Evolutionary conservation across 2,329 filamentous ascomycete genomes (phyloP), one percentile per base, ranked within the genome.

Genomic region (Penicillium sp.): DNA sequence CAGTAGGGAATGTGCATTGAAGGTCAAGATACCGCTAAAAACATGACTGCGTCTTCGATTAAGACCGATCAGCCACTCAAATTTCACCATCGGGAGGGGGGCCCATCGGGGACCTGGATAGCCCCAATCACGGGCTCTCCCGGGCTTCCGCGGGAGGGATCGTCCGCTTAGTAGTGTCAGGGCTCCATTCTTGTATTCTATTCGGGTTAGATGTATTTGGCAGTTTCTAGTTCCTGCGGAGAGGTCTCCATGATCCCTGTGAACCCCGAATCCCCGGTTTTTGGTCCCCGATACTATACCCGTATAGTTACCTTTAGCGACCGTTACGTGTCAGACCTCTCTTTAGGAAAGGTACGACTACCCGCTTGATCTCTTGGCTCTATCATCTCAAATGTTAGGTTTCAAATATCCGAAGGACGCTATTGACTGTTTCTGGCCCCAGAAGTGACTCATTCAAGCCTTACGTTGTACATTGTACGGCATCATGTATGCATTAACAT

Each of bases 241-340:
- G 22, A 8, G 43, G 27, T 38, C 39, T 24, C 40, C 24, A 7
- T 44, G 14, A 36, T 27, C 39, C 40, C 51, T 34, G n/a, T 40
- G 42, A 31, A 47, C 53, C 54, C 56, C 52, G 52, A 57, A n/a
- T 54, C 49, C 52, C 47, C 55, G 55, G 36, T 21, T 38, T 27
- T 14, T 43, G 36, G 36, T 51, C 52, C 47, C 44, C 49, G 40
- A 40, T 21, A 8, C 16, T 16, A 40, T 40, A 36, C 34, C 11
- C 38, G 10, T 50, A 32, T 7, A 21, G 18, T 18, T 34, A 40
- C 49, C 47, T 43, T 36, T 36, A 40, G 43, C 50, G 40, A 51
- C 64, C 67, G 65, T 70, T 69, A 69, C 67, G 64, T 70, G 67
- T 70, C 67, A 69, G 59, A 48, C 52, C 65, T 58, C 13, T 55